phyloP scores from a whole-genome alignment of 305 asterid species.

The Rubia occidens region DNA sequence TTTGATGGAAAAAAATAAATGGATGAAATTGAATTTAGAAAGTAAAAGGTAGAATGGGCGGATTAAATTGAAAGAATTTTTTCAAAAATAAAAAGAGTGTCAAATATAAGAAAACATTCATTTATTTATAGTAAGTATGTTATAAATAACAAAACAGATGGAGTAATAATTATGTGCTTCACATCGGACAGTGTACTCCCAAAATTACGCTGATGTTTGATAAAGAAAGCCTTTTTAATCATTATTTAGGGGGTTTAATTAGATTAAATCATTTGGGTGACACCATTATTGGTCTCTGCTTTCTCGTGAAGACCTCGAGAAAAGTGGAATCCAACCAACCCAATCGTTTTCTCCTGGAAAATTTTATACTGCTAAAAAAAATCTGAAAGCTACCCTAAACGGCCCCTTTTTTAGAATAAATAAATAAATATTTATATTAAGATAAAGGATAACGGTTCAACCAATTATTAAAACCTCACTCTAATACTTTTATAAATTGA shows the following conservation, averaged over 20 bases:
- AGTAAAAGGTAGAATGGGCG: too few species aligned
- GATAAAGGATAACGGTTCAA: too few species aligned
- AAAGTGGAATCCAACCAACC: neutral
- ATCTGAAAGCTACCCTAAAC: neutral
- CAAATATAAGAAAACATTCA: too few species aligned
- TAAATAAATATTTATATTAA: too few species aligned
- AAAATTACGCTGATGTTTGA: neutral
- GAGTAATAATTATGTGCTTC: neutral
- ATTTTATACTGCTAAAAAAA: neutral
- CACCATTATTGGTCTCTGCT: slow-evolving; percentile 5
- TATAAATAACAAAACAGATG: too few species aligned
- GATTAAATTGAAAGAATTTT: too few species aligned
- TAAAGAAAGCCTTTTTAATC: neutral
- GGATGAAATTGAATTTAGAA: too few species aligned
- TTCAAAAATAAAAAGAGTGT: too few species aligned
- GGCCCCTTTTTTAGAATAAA: neutral
- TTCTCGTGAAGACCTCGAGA: slow-evolving; percentile 4
- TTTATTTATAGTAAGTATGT: too few species aligned
- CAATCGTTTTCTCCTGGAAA: neutral
- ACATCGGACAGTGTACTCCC: neutral
- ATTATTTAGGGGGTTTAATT: neutral
- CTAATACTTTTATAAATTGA: too few species aligned
- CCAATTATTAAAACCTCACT: too few species aligned
- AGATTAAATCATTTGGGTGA: neutral
- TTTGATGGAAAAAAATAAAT: too few species aligned